phyloP scores from a whole-genome alignment of 2,329 filamentous ascomycete species.

The Verticillium klebahnii region DNA sequence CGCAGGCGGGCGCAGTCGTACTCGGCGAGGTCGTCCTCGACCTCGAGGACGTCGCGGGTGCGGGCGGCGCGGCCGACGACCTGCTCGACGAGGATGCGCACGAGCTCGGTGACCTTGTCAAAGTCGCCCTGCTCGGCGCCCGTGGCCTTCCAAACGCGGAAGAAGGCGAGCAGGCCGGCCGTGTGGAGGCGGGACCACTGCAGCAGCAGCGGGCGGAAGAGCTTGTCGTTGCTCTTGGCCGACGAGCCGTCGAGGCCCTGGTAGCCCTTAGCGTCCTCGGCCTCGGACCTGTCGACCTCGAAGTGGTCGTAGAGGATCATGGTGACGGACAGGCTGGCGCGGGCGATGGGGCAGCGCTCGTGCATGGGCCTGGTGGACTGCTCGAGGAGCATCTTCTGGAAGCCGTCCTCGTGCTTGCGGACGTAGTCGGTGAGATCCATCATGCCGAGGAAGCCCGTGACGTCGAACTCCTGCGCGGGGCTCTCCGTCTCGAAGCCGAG shows the following conservation, averaged over 20 bases:
- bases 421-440: conserved; percentile 97
- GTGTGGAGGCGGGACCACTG: conserved; percentile 93
- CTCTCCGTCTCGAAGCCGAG: conserved; percentile 89
- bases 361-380: conserved; percentile 69
- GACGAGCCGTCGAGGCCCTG: conserved; percentile 60
- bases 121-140: conserved; percentile 83
- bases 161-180: conserved; percentile 78
- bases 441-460: conserved; percentile 85
- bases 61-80: conserved; percentile 79
- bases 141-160: conserved; percentile 88
- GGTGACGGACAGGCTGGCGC: conserved; percentile 82
- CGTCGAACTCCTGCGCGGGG: conserved; percentile 79
- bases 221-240: conserved; percentile 72
- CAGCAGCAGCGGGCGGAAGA: conserved; percentile 82
- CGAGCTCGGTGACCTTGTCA: conserved; percentile 85
- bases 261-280: conserved; percentile 73
- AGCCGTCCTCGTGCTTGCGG: conserved; percentile 83
- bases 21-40: conserved; percentile 83
- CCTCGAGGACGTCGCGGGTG: conserved; percentile 77
- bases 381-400: conserved; percentile 87
- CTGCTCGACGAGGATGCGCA: conserved; percentile 85
- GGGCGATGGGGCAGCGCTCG: conserved; percentile 80
- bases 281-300: conserved; percentile 79
- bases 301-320: conserved; percentile 92
- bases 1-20: conserved; percentile 76